Percentiles rank a stretch among this genome's conserved stretches.
Conservation (phyloP, 371 early-diverging fungal genomes). For the Coemansia sp. region DNA sequence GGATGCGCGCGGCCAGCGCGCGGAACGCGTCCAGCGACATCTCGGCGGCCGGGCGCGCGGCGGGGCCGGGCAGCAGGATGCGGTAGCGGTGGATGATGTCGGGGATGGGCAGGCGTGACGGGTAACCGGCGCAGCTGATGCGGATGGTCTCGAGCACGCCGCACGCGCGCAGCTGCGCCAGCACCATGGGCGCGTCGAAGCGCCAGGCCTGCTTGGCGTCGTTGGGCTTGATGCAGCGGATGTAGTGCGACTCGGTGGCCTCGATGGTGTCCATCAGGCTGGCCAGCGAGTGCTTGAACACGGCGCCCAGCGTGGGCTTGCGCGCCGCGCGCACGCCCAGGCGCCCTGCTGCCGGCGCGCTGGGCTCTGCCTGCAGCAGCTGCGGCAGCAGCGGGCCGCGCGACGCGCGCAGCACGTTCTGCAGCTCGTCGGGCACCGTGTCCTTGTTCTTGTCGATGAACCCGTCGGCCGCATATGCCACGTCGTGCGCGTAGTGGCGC, state of each 20-base stretch:
- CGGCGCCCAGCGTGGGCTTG: conserved; percentile 80
- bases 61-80: conserved; percentile 61
- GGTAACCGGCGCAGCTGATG: conserved; percentile 98
- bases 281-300: conserved; percentile 85
- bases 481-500: conserved; percentile 92
- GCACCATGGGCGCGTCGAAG: conserved; percentile 90
- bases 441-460: conserved; percentile 99
- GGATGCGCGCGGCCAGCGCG: conserved; percentile 58
- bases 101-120: conserved; percentile 86
- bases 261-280: conserved; percentile 92
- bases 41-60: conserved; percentile 58
- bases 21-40: conserved; percentile 49
- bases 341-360: conserved; percentile 48
- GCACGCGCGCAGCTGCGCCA: conserved; percentile 97
- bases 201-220: conserved; percentile 83
- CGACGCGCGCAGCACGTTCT: conserved; percentile 51
- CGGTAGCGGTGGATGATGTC: conserved; percentile 96
- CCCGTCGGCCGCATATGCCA: conserved; percentile 89
- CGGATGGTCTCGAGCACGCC: conserved; percentile 99
- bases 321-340: conserved; percentile 63
- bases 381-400: neutral
- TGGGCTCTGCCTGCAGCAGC: conserved; percentile 1
- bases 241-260: conserved; percentile 94
- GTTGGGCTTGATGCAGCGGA: conserved; percentile 98
- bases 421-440: conserved; percentile 94